Evolutionary conservation across 2,329 filamentous ascomycete genomes (phyloP).

Genomic region (Cadophora sp.): DNA sequence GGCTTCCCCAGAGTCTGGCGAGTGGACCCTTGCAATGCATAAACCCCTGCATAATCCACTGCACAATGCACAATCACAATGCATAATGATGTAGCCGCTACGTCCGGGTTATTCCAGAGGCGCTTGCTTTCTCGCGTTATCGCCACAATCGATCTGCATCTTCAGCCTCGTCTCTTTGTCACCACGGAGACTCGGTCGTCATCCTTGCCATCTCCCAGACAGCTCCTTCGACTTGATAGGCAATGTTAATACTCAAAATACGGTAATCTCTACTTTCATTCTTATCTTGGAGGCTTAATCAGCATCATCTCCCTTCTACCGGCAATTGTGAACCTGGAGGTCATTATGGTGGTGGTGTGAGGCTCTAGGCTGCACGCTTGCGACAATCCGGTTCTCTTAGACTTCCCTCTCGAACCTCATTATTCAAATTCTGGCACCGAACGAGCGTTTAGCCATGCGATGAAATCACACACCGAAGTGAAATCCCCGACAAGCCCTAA

Average conservation of each 20-base stretch:
- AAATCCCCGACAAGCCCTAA: background rate
- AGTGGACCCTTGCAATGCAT: background rate
- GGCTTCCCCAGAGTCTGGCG: too few relatives aligned
- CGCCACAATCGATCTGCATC: background rate
- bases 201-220: conserved; percentile 3
- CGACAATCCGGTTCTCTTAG: conserved; percentile 1
- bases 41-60: conserved; percentile 1
- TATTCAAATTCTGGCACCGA: conserved; percentile 4
- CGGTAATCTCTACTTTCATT: background rate
- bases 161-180: conserved; percentile 17
- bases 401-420: background rate
- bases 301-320: background rate
- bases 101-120: background rate
- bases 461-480: background rate
- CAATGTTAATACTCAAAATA: conserved; percentile 1
- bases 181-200: background rate
- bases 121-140: background rate
- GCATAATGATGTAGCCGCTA: conserved; percentile 11
- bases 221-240: background rate
- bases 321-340: background rate
- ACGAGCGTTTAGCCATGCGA: background rate
- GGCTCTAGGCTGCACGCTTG: conserved; percentile 13
- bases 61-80: background rate
- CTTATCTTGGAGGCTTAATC: background rate
- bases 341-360: conserved; percentile 5